Evolutionary conservation across 1,139 yeast species (phyloP).

Genomic region (Arxiozyma heterogenica): DNA sequence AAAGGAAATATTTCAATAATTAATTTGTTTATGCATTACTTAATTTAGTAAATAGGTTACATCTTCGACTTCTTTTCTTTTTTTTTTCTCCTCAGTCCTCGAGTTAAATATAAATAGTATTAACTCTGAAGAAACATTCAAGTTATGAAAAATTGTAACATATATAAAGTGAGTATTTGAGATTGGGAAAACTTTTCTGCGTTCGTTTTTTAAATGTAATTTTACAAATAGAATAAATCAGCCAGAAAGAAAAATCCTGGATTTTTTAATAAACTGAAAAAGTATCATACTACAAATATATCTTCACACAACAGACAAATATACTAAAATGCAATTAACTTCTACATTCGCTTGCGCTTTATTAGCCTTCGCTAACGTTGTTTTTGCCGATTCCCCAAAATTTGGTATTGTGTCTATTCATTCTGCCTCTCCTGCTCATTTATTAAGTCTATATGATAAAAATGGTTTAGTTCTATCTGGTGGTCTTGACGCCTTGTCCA

Average conservation of each 20-base stretch:
- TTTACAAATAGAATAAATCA: not conserved
- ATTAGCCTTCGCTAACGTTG: conserved; percentile 19
- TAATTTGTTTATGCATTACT: not conserved
- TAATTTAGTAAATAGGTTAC: no score
- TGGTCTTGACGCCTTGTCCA: not conserved
- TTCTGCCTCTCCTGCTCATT: conserved; percentile 27
- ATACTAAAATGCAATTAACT: conserved; percentile 10
- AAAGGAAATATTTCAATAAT: not conserved
- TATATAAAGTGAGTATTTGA: no score
- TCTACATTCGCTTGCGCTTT: conserved; percentile 11
- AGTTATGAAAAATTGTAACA: not conserved
- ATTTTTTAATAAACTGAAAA: not conserved
- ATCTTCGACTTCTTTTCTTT: not conserved
- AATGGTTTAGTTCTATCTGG: conserved; percentile 2
- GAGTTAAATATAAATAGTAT: not conserved
- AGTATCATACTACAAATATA: not conserved
- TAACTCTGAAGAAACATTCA: no score
- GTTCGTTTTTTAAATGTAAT: no score
- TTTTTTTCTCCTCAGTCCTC: not conserved
- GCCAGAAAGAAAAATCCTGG: not conserved
- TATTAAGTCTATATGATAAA: conserved; percentile 12
- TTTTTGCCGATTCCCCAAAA: conserved; percentile 27
- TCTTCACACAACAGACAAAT: not conserved
- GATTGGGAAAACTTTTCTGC: no score
- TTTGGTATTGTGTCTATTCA: conserved; percentile 25